Evolutionary conservation across 345 rosid species (phyloP).

Genomic region (Durio zibethinus): DNA sequence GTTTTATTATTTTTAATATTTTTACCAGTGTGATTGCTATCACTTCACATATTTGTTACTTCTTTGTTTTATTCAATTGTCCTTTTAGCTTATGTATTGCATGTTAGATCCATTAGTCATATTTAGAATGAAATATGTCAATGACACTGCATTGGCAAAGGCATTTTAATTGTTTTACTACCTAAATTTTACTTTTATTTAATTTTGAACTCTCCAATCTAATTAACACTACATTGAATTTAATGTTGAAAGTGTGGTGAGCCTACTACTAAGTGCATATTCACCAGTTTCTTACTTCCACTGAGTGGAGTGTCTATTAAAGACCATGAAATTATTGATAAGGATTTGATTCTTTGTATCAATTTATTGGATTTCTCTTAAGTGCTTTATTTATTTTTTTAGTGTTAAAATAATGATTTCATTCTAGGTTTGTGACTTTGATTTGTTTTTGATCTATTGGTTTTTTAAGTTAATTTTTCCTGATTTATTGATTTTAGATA

Average conservation of each 20-base stretch:
- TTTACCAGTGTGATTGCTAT: neutral
- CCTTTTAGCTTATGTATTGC: neutral
- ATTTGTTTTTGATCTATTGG: no score
- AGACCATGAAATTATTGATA: slow-evolving; percentile 60
- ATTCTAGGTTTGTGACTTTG: no score
- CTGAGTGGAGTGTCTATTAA: slow-evolving; percentile 64
- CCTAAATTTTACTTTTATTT: neutral
- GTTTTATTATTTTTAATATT: neutral
- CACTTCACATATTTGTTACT: neutral
- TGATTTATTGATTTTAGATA: no score
- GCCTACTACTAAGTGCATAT: slow-evolving; percentile 64
- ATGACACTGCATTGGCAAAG: neutral
- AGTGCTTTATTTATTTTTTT: no score
- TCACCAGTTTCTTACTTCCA: slow-evolving; percentile 68
- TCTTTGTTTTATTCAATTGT: neutral
- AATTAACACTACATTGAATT: neutral
- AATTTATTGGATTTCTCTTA: no score
- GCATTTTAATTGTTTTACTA: neutral
- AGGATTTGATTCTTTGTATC: no score
- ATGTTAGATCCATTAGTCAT: neutral
- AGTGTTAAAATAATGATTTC: no score
- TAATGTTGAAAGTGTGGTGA: slow-evolving; percentile 59
- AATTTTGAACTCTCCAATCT: neutral
- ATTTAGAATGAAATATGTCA: neutral
- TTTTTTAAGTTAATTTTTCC: no score